Base-by-base conservation (phyloP, 2,329 filamentous ascomycete genomes). In the Corynespora cassiicola region DNA sequence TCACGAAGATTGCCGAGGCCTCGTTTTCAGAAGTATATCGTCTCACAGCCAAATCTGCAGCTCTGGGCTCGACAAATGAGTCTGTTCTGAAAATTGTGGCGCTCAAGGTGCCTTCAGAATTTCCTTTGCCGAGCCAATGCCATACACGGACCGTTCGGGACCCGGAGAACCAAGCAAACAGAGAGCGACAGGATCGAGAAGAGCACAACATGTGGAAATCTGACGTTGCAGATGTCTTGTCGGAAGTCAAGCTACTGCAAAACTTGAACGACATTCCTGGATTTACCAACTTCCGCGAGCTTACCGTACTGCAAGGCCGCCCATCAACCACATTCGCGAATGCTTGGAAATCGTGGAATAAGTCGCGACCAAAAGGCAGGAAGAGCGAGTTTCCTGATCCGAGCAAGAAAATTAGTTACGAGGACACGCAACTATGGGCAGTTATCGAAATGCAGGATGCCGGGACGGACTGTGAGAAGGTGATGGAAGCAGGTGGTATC, bases 1-100 rank as follows among this genome's bases (percentile, higher is more conserved):
- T 85, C 25, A 69, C 72, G 7, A 86, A 86, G 51, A 77, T 86
- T 22, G 82, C 81, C 7, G 82, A 86, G 60, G 83, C 83, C 2
- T 84, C 81, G 1, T 86, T 83, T 54, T 81, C 80, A 36, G 82
- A 85, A 55, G 82, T 86, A 3, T 85, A 84, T 58, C 79, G 81
- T 9, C 66, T 85, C 43, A 74, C 70, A 6, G 59, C 72, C 2
- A 57, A 60, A 25, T 47, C 43, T 16, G 39, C 51, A 26, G 39
- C 51, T 5, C 41, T 47, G 4, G 56, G 54, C 10, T 51, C 60
- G 11, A 54, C 56, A 15, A 64, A 73, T 33, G 73, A 75, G 45
- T 72, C 69, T 2, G 75, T 78, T 2, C 63, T 78, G 38, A 78
- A 78, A 54, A 54, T 78, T 24, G 56, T 69, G 6, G 56, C 62